phyloP scores from a whole-genome alignment of 768 basidiomycete species.

The Lepiota brunneoincarnata region DNA sequence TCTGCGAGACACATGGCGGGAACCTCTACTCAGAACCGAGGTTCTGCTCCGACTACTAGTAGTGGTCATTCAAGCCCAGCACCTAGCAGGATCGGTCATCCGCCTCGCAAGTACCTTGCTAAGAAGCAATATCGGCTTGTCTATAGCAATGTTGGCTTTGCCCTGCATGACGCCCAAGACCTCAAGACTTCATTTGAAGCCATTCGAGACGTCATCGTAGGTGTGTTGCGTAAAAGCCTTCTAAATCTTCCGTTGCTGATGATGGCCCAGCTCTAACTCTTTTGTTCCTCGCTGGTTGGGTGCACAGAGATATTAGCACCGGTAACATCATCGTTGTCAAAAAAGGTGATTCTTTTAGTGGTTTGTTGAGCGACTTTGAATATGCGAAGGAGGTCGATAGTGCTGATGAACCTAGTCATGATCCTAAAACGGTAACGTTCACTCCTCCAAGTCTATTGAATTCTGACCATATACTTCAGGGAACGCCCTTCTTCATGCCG shows the following conservation, averaged over 20 bases:
- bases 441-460: neutral
- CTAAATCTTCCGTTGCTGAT: too few relatives aligned
- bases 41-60: too few relatives aligned
- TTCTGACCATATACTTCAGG: slow-evolving; percentile 3
- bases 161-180: slow-evolving; percentile 27
- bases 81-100: too few relatives aligned
- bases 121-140: neutral
- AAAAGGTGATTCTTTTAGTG: neutral
- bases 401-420: neutral
- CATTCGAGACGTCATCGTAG: neutral
- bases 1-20: neutral
- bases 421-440: neutral
- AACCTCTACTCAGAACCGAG: neutral
- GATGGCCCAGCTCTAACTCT: slow-evolving; percentile 7
- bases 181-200: neutral
- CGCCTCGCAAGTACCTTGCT: neutral
- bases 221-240: neutral
- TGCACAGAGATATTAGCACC: slow-evolving; percentile 11
- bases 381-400: neutral
- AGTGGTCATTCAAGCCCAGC: too few relatives aligned
- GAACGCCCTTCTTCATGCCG: slow-evolving; percentile 13
- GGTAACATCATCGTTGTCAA: slow-evolving; percentile 13
- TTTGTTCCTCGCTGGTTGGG: slow-evolving; percentile 8
- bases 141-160: neutral
- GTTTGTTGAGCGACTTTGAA: neutral